Conservation (phyloP, 495 filamentous ascomycete genomes). For the Penicillium parvum region DNA sequence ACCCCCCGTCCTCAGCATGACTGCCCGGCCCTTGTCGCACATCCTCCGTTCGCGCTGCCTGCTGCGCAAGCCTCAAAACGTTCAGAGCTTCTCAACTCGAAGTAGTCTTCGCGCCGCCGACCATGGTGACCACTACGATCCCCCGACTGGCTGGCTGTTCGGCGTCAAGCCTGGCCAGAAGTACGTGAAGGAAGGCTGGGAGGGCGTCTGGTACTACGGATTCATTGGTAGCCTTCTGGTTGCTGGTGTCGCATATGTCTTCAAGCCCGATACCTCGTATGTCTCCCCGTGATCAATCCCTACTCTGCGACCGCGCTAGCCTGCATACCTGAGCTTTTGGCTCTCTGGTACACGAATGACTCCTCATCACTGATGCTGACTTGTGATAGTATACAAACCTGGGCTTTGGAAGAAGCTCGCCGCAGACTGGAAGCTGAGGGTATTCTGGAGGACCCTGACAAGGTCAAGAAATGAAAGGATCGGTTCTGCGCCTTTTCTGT, state of each 20-base stretch:
- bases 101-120: slow-evolving; percentile 41
- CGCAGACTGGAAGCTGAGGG: slow-evolving; percentile 92
- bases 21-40: slow-evolving; percentile 39
- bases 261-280: slow-evolving; percentile 98
- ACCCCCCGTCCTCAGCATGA: slow-evolving; percentile 34
- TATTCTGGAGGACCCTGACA: slow-evolving; percentile 74
- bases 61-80: slow-evolving; percentile 34
- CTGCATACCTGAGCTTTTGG: neutral
- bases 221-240: slow-evolving; percentile 79
- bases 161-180: slow-evolving; percentile 91
- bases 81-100: slow-evolving; percentile 42
- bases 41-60: slow-evolving; percentile 41
- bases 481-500: slow-evolving; percentile 28
- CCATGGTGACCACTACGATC: slow-evolving; percentile 82
- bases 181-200: slow-evolving; percentile 94
- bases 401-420: slow-evolving; percentile 95
- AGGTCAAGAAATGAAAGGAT: slow-evolving; percentile 34
- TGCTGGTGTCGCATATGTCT: slow-evolving; percentile 79
- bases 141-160: slow-evolving; percentile 86
- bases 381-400: slow-evolving; percentile 85
- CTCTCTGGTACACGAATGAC: slow-evolving; percentile 1
- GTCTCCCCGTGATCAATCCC: slow-evolving; percentile 35
- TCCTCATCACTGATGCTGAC: slow-evolving; percentile 18
- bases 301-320: neutral
- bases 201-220: slow-evolving; percentile 80